Evolutionary conservation across 106 monocot genomes (phyloP).

Genomic region (Gastrodia elata): DNA sequence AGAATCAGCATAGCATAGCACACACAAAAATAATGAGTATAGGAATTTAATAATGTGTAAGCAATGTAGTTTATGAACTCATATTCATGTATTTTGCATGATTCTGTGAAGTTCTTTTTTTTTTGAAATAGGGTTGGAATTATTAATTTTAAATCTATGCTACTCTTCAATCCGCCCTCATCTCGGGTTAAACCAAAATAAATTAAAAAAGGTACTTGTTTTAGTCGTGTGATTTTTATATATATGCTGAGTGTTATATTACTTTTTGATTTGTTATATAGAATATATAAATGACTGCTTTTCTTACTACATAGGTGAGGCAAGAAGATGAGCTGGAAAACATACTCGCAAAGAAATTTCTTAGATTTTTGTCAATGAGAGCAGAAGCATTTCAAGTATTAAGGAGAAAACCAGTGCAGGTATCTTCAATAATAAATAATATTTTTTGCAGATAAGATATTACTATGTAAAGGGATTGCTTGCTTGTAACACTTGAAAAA

Average conservation of each 20-base stretch:
- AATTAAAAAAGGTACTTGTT: background rate
- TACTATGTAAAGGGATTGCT: background rate
- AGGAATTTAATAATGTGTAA: background rate
- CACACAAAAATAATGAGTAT: background rate
- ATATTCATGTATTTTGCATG: background rate
- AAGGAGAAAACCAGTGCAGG: constrained; percentile 97
- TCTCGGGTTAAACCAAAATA: background rate
- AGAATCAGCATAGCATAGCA: background rate
- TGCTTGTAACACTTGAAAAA: background rate
- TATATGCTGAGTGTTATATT: background rate
- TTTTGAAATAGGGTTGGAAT: background rate
- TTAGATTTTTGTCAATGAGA: constrained; percentile 97
- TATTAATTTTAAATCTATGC: background rate
- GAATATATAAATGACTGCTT: background rate
- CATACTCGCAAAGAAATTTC: constrained; percentile 88
- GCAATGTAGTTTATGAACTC: background rate
- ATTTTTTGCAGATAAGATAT: background rate
- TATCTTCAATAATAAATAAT: constrained; percentile 6
- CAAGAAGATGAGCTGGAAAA: constrained; percentile 96
- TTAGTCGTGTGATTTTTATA: background rate
- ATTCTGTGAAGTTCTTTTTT: background rate
- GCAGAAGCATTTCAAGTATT: constrained; percentile 98
- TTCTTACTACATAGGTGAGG: constrained; percentile 52
- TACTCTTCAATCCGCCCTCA: background rate
- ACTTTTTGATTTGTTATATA: background rate